Evolutionary conservation across 768 basidiomycete genomes (phyloP).

Genomic region (Hypholoma fasciculare): DNA sequence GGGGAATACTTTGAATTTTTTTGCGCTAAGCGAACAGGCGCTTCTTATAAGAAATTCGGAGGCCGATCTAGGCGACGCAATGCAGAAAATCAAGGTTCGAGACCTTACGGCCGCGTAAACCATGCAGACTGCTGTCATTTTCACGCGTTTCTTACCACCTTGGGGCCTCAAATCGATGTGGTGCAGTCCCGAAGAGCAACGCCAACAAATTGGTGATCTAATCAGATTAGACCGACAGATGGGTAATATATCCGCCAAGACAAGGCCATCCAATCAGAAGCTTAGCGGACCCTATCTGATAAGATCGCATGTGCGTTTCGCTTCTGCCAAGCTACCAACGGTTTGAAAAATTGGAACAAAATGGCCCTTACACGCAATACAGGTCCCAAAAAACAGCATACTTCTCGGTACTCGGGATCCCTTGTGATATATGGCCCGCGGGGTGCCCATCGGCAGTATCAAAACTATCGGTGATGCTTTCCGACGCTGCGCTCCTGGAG

Average conservation of each 20-base stretch:
- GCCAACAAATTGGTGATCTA: constrained; percentile 18
- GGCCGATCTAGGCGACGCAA: constrained; percentile 3
- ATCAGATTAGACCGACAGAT: constrained; percentile 25
- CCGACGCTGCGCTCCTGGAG: background rate
- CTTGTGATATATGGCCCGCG: constrained; percentile 4
- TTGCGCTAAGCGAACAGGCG: background rate
- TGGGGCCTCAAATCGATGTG: background rate
- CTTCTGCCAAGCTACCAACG: constrained; percentile 14
- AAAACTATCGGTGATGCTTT: background rate
- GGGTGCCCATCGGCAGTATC: constrained; percentile 1
- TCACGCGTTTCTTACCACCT: constrained; percentile 4
- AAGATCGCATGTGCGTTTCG: constrained; percentile 25
- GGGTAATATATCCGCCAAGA: constrained; percentile 26
- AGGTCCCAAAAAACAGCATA: background rate
- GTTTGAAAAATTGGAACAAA: constrained; percentile 1
- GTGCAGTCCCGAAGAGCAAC: background rate
- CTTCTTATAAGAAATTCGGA: constrained; percentile 9
- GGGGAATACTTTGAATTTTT: background rate
- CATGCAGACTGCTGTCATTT: constrained; percentile 1
- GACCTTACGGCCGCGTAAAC: constrained; percentile 10
- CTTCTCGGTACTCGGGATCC: constrained; percentile 1
- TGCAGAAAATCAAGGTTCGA: constrained; percentile 9
- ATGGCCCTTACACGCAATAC: constrained; percentile 4
- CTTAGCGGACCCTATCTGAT: constrained; percentile 31
- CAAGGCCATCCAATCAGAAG: constrained; percentile 21